These are phyloP conservation scores for Microdochium bolleyi DNA, from an alignment of 2,329 filamentous ascomycete species.

Conservation along the genomic window DNA sequence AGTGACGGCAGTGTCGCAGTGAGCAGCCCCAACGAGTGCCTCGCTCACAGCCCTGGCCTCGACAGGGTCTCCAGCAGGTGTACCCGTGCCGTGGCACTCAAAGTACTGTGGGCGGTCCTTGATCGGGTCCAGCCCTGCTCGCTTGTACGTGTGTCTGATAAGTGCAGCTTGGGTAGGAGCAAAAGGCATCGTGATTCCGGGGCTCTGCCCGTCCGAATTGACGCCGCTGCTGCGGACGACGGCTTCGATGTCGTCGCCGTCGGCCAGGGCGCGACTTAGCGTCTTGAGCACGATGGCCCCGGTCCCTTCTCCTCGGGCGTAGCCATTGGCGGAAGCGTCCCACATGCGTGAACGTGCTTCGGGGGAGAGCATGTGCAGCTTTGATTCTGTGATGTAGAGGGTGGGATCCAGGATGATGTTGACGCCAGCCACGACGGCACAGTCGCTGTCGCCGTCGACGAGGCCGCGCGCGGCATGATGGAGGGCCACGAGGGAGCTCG, in stretches of 20 bases:
- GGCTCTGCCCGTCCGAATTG: slow-evolving; percentile 31
- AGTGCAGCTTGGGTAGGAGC: slow-evolving; percentile 15
- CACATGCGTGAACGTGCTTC: slow-evolving; percentile 19
- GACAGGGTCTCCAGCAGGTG: slow-evolving; percentile 21
- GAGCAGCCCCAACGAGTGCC: slow-evolving; percentile 5
- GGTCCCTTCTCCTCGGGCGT: slow-evolving; percentile 41
- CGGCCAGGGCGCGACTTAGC: slow-evolving; percentile 33
- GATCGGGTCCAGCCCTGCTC: slow-evolving; percentile 13
- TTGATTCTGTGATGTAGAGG: slow-evolving; percentile 7
- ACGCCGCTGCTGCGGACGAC: slow-evolving; percentile 27
- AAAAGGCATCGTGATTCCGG: slow-evolving; percentile 30
- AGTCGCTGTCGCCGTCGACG: slow-evolving; percentile 10
- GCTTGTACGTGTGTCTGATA: slow-evolving; percentile 20
- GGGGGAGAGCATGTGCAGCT: slow-evolving; percentile 18
- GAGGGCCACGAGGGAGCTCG: slow-evolving; percentile 19
- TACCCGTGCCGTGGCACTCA: slow-evolving; percentile 30
- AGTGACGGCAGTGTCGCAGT: background rate
- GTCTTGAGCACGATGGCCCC: slow-evolving; percentile 37
- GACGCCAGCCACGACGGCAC: slow-evolving; percentile 22
- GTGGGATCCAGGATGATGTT: slow-evolving; percentile 15
- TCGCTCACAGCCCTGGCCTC: slow-evolving; percentile 12
- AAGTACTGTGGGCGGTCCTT: slow-evolving; percentile 18
- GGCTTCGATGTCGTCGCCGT: slow-evolving; percentile 34
- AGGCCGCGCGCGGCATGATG: slow-evolving; percentile 22
- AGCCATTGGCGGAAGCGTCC: slow-evolving; percentile 36